Conservation (phyloP, 306 rosid species). For the Vigna unguiculata region DNA sequence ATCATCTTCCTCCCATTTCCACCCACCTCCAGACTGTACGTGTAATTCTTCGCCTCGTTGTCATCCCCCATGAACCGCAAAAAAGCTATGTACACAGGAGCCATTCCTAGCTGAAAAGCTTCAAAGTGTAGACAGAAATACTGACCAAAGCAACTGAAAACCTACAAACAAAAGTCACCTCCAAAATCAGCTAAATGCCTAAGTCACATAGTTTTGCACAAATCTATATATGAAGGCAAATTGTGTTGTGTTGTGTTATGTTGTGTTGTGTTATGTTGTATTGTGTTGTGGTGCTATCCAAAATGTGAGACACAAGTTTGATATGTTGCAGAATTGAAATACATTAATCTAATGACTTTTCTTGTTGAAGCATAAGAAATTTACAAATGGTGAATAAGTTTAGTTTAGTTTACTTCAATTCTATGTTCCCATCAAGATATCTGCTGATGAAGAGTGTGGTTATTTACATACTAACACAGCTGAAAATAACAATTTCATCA, state of each 20-base stretch:
- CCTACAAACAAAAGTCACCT: slow-evolving; percentile 51
- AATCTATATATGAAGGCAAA: slow-evolving; percentile 2
- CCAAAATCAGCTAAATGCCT: slow-evolving; percentile 40
- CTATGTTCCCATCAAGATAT: background rate
- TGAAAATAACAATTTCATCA: slow-evolving; percentile 5
- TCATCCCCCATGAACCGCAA: slow-evolving; percentile 93
- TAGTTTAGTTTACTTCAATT: slow-evolving; percentile 29
- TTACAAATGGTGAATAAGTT: background rate
- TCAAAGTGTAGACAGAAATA: slow-evolving; percentile 88
- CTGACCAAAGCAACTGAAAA: slow-evolving; percentile 89
- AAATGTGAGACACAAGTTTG: slow-evolving; percentile 3
- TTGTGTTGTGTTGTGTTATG: background rate
- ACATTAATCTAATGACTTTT: background rate
- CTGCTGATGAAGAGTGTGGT: background rate
- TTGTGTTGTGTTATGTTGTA: too few relatives aligned
- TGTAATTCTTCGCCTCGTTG: slow-evolving; percentile 80
- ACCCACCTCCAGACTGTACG: slow-evolving; percentile 91
- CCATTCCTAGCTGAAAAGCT: slow-evolving; percentile 89
- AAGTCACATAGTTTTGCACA: slow-evolving; percentile 2
- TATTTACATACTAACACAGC: background rate
- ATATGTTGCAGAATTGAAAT: background rate
- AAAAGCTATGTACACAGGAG: slow-evolving; percentile 90
- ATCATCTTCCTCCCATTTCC: slow-evolving; percentile 92
- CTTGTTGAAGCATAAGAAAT: background rate
- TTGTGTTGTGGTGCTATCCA: background rate